phyloP scores from a whole-genome alignment of 805 yeast genomes.

The Candida cerambycidarum region DNA sequence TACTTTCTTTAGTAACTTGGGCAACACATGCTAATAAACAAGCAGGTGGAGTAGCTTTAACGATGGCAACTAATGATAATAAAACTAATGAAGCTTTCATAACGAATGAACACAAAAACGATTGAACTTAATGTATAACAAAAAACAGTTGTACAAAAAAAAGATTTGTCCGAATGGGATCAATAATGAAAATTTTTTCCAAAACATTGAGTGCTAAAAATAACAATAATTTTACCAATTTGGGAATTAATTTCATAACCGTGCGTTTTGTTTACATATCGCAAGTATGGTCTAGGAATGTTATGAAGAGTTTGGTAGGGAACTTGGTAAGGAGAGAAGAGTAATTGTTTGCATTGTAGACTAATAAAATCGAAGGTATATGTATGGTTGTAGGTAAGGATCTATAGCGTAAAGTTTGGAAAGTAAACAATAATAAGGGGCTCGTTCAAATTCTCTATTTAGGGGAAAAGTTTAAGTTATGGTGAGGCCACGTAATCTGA shows the following conservation, averaged over 20 bases:
- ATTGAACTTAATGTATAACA: not conserved
- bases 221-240: constrained; percentile 5
- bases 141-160: no score
- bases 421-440: no score
- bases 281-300: not conserved
- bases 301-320: no score
- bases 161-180: constrained; percentile 13
- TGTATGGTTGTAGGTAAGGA: no score
- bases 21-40: constrained; percentile 88
- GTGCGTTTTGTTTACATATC: constrained; percentile 4
- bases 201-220: constrained; percentile 7
- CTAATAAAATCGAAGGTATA: no score
- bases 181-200: constrained; percentile 7
- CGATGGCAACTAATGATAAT: constrained; percentile 32
- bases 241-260: constrained; percentile 4
- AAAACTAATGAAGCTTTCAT: constrained; percentile 17
- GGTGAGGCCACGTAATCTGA: not conserved
- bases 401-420: no score
- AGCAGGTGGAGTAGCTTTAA: constrained; percentile 81
- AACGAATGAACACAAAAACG: constrained; percentile 6
- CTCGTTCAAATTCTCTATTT: not conserved
- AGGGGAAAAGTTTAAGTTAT: constrained; percentile 3
- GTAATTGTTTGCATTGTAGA: no score
- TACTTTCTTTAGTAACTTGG: constrained; percentile 56
- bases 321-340: no score